Evolutionary conservation across 176 grass and related monocot genomes (phyloP), one percentile per base, ranked within the genome.

Genomic region (Carex kokanica): DNA sequence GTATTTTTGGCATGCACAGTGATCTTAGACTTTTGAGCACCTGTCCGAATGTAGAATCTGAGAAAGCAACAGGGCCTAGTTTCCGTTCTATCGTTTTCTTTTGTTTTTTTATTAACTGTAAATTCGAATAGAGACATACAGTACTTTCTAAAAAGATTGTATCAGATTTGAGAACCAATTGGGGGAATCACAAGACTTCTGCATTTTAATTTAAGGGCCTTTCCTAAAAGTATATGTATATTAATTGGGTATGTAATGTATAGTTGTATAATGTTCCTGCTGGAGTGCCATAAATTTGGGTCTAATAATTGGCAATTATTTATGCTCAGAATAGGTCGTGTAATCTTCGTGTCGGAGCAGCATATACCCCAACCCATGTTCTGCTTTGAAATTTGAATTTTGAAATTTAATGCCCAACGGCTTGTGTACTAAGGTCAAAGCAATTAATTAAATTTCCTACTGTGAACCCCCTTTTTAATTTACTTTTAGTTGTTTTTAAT

Each of bases 381-480:
- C 41, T 68, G 20, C 80, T 82, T 68, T 8, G 20, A 82, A 68
- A 67, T 68, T 82, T 82, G 61, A 82, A 82, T 27, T 64, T 82
- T 82, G 43, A 68, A 68, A 68, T 82, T 82, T 66, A 82, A 82
- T 82, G 61, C 63, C 80, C 63, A 62, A 65, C 62, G 80, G 60
- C 43, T 67, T 53, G 10, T 6, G 61, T 82, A 82, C 79, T 51
- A 23, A 18, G 27, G 80, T 67, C 61, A 82, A 82, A 64, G 41
- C 7, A 51, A 2, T 64, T 53, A 52, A 66, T 67, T 82, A 18
- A 53, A 66, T 64, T 45, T 53, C 38, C 3, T 66, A 11, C 32
- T 16, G 29, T 70, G 80, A 65, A 64, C 14, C 60, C 60, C 80
- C 17, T 52, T 53, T 68, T 31, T 15, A 63, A 65, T 67, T 82